Conservation (phyloP, 208 protist genomes). For the Trichomonas gallinae region DNA sequence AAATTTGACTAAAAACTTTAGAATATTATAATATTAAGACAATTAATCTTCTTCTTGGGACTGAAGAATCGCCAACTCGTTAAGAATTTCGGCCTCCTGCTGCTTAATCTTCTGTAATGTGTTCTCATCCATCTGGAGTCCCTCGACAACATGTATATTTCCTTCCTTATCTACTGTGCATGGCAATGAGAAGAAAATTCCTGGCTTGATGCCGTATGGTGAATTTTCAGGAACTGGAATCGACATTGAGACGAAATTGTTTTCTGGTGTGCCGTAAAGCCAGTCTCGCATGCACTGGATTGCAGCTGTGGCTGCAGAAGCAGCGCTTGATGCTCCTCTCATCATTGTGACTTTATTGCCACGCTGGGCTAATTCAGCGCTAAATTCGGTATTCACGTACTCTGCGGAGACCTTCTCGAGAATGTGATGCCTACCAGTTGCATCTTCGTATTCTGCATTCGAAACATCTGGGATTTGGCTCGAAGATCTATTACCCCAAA, state of each 20-base stretch:
- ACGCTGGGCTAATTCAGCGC: not conserved
- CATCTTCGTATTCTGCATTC: not conserved
- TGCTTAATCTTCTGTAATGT: not conserved
- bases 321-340: slow-evolving; percentile 61
- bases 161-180: not conserved
- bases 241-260: slow-evolving; percentile 65
- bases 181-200: not conserved
- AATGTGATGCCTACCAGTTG: not conserved
- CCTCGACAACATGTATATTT: not conserved
- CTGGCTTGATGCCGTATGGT: not conserved
- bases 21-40: not conserved
- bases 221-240: not conserved
- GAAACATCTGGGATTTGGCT: not conserved
- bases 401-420: not conserved
- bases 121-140: not conserved
- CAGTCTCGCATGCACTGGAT: slow-evolving; percentile 54
- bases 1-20: not conserved
- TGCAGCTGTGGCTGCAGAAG: slow-evolving; percentile 67
- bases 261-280: slow-evolving; percentile 45
- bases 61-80: not conserved
- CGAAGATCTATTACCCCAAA: slow-evolving; percentile 15
- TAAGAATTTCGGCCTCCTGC: not conserved
- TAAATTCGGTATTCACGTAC: not conserved
- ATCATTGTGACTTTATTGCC: slow-evolving; percentile 58
- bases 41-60: not conserved